Evolutionary conservation across 1,284 basidiomycete genomes (phyloP), one percentile per base, ranked within the genome.

Genomic region (Paramarasmius palmivorus): DNA sequence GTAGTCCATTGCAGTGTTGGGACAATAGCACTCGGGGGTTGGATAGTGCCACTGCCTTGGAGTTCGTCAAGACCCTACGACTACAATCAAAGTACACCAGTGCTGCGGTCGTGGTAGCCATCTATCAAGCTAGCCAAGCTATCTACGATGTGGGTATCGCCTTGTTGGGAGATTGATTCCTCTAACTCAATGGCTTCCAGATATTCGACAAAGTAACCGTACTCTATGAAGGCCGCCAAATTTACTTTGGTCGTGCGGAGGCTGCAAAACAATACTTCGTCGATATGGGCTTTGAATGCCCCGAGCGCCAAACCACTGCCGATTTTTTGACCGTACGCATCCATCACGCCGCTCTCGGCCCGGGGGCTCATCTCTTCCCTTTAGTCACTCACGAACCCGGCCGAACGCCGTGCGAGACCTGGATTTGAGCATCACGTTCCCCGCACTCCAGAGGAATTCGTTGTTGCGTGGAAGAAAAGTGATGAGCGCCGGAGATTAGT

Each of bases 221-320:
- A 26, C 65, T 83, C 47, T 75, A 81, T 63, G 72, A 78, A 60
- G 79, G 79, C 4, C 71, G 75, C 51, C 73, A 79, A 55, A 75
- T 79, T 59, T 82, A 73, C 70, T 82, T 79, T 61, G 79, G 79
- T 2, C 70, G 66, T 4, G 68, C 73, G 19, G 54, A 46, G 9
- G 68, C 75, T n/a, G 90, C 88, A 1, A 77, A 79, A 54, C 69
- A 77, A 38, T 90, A 86, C 66, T 90, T 89, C 65, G 69, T 82
- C 50, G 72, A 83, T 55, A 81, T 91, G 74, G 90, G 89, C 17
- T 93, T 84, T 64, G 69, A 78, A 35, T 77, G 78, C 2, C 72
- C 76, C 2, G 68, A 75, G 36, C 73, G 86, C 25, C 84, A 89
- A 62, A 88, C 84, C 0, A 85, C 84, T 0, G 79, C 83, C 17